These are phyloP conservation scores for Sugiyamaella japonica DNA, from an alignment of 1,139 yeast species.

Conservation along the genomic window DNA sequence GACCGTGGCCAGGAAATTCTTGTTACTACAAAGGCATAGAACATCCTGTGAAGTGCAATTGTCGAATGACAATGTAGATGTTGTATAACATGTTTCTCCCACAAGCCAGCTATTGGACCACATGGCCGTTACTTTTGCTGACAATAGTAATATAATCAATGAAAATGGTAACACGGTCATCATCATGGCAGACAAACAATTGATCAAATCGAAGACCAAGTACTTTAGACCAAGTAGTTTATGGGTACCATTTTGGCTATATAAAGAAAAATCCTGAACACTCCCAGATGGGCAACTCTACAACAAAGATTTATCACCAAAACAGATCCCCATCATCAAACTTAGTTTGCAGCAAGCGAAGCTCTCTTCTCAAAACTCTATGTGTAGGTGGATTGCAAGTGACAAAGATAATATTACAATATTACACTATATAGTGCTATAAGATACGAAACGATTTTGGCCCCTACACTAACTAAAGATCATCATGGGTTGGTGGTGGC, in stretches of 20 bases:
- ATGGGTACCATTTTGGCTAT: neutral
- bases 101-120: conserved; percentile 40
- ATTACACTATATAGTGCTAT: conserved; percentile 6
- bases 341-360: conserved; percentile 11
- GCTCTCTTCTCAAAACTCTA: neutral
- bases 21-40: conserved; percentile 37
- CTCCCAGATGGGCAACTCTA: neutral
- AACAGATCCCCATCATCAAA: conserved; percentile 3
- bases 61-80: conserved; percentile 34
- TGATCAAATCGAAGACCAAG: neutral
- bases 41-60: conserved; percentile 35
- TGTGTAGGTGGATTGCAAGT: neutral
- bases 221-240: too few relatives aligned
- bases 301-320: neutral
- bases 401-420: conserved; percentile 6
- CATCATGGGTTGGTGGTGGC: conserved; percentile 6
- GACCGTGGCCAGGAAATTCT: conserved; percentile 38
- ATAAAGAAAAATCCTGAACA: neutral
- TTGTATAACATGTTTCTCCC: conserved; percentile 38
- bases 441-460: conserved; percentile 1
- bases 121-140: conserved; percentile 25
- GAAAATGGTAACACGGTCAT: neutral
- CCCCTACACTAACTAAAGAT: neutral
- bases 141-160: neutral
- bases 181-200: too few relatives aligned